Evolutionary conservation across 2,329 filamentous ascomycete species (phyloP).

Genomic region (Rhynchosporium secalis): DNA sequence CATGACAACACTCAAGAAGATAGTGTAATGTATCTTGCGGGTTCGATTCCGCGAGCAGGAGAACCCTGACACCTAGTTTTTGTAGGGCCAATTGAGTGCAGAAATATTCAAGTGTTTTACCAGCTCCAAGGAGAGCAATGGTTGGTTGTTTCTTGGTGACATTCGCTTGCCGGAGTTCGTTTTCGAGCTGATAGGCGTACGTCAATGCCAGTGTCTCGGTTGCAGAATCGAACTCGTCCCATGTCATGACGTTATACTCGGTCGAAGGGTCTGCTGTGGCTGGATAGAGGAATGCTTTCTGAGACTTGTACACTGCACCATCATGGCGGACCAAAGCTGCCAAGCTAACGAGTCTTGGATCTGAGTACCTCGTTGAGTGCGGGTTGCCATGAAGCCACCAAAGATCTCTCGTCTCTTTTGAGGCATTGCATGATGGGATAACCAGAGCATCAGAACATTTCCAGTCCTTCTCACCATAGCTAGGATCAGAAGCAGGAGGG

Average conservation of each 20-base stretch:
- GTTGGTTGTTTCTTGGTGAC: slow-evolving; percentile 35
- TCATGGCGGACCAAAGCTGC: slow-evolving; percentile 36
- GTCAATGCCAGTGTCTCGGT: slow-evolving; percentile 33
- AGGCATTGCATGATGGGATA: slow-evolving; percentile 31
- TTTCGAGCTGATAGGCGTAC: slow-evolving; percentile 32
- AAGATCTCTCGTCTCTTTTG: slow-evolving; percentile 33
- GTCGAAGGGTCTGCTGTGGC: slow-evolving; percentile 22
- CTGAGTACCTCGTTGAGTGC: slow-evolving; percentile 36
- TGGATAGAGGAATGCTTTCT: slow-evolving; percentile 38
- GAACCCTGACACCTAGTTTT: slow-evolving; percentile 37
- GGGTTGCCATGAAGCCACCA: slow-evolving; percentile 40
- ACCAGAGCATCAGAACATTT: slow-evolving; percentile 36
- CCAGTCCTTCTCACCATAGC: slow-evolving; percentile 7
- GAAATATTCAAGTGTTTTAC: slow-evolving; percentile 38
- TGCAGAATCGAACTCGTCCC: slow-evolving; percentile 35
- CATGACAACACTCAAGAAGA: slow-evolving; percentile 35
- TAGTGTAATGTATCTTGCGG: slow-evolving; percentile 34
- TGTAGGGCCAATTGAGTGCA: slow-evolving; percentile 38
- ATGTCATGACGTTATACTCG: slow-evolving; percentile 33
- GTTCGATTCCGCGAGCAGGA: slow-evolving; percentile 39
- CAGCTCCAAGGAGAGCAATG: slow-evolving; percentile 36
- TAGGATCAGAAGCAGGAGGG: slow-evolving; percentile 13
- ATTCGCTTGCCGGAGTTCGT: slow-evolving; percentile 35
- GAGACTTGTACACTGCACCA: slow-evolving; percentile 30
- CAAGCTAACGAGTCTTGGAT: slow-evolving; percentile 37